Evolutionary conservation across 768 basidiomycete species (phyloP).

Genomic region (Mrakia blollopis): DNA sequence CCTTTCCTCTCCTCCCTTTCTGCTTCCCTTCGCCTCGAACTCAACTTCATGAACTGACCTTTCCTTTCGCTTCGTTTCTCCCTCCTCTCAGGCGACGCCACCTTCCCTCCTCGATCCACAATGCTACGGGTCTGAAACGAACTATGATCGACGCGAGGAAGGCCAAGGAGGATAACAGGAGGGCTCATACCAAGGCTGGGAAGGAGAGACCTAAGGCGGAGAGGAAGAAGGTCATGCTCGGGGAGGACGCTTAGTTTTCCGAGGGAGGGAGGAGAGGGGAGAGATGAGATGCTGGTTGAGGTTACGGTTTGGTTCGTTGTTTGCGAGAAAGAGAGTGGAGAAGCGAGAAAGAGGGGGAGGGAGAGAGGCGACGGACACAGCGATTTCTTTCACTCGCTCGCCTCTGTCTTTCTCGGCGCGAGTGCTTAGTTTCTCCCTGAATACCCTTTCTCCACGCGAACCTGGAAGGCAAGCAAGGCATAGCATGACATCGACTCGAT

Average conservation of each 20-base stretch:
- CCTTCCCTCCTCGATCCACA: constrained; percentile 84
- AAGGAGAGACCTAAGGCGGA: constrained; percentile 84
- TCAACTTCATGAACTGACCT: neutral
- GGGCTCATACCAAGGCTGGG: constrained; percentile 82
- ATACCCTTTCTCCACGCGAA: too few species aligned
- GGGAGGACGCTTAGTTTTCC: constrained; percentile 19
- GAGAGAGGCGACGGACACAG: neutral
- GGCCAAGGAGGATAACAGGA: constrained; percentile 87
- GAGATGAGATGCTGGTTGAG: neutral
- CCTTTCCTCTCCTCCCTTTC: constrained; percentile 17
- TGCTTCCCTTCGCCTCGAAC: too few species aligned
- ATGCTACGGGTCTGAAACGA: constrained; percentile 76
- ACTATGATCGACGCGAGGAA: constrained; percentile 85
- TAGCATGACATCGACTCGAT: too few species aligned
- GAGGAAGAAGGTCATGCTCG: constrained; percentile 56
- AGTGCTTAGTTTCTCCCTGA: too few species aligned
- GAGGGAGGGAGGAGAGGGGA: neutral
- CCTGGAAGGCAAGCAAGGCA: too few species aligned
- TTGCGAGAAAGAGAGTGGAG: neutral
- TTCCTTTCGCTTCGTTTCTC: neutral
- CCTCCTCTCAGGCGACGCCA: constrained; percentile 59
- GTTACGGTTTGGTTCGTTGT: too few species aligned
- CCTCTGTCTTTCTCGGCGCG: too few species aligned
- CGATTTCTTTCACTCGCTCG: too few species aligned
- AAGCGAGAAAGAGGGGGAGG: neutral